These are phyloP conservation scores for Kwoniella mangroviensis DNA, from an alignment of 768 basidiomycete genomes.

Conservation along the genomic window DNA sequence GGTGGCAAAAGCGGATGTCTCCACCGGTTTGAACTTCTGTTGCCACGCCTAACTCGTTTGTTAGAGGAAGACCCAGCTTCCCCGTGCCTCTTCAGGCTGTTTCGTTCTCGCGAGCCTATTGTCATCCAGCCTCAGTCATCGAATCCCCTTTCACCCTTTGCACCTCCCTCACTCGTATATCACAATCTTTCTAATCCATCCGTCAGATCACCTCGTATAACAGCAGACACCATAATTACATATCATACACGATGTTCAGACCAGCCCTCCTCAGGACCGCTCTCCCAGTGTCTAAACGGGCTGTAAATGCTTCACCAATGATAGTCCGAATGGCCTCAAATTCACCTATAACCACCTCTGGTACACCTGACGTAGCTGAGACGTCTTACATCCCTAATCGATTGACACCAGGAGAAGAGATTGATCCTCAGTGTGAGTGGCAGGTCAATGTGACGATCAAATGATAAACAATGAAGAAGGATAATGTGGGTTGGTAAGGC, in stretches of 20 bases:
- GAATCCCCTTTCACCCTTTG: conserved; percentile 16
- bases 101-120: neutral
- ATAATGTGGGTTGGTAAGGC: neutral
- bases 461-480: neutral
- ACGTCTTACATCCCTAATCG: conserved; percentile 21
- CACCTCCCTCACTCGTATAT: conserved; percentile 2
- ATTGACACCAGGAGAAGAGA: conserved; percentile 44
- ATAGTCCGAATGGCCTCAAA: conserved; percentile 16
- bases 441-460: neutral
- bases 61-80: neutral
- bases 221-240: neutral
- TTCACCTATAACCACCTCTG: conserved; percentile 35
- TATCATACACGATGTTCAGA: conserved; percentile 18
- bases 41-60: neutral
- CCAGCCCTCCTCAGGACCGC: conserved; percentile 19
- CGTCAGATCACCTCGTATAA: neutral
- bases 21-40: neutral
- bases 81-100: neutral
- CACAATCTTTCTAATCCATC: neutral
- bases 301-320: neutral
- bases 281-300: conserved; percentile 9
- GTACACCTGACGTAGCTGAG: conserved; percentile 28
- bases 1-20: conserved; percentile 11
- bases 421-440: conserved; percentile 56
- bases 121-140: neutral